Evolutionary conservation across 148 eudicot genomes (phyloP).

Genomic region (Cornus controversa): DNA sequence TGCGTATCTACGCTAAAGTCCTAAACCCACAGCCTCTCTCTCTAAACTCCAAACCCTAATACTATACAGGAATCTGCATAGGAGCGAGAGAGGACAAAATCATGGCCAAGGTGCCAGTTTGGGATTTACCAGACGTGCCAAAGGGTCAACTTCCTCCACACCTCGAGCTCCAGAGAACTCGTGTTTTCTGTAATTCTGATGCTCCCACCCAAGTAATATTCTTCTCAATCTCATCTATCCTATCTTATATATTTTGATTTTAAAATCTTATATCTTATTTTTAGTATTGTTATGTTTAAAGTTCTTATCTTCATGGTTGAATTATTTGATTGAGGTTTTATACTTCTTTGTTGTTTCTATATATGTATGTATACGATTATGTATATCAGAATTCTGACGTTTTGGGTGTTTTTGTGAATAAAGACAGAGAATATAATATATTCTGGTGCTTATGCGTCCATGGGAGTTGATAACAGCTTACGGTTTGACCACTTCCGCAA

Average conservation of each 20-base stretch:
- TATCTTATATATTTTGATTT: too few species aligned
- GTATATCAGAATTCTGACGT: background rate
- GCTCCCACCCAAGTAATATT: slow-evolving; percentile 64
- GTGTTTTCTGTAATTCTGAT: slow-evolving; percentile 63
- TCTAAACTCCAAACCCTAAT: background rate
- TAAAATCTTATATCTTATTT: too few species aligned
- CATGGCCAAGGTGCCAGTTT: slow-evolving; percentile 26
- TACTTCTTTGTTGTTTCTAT: background rate
- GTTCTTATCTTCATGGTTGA: background rate
- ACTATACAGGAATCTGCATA: background rate
- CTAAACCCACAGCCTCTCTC: too few species aligned
- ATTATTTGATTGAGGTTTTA: background rate
- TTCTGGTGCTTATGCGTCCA: slow-evolving; percentile 74
- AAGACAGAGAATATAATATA: slow-evolving; percentile 73
- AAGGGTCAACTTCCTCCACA: slow-evolving; percentile 59
- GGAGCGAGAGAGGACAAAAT: background rate
- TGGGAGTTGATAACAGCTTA: slow-evolving; percentile 76
- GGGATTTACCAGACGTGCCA: slow-evolving; percentile 48
- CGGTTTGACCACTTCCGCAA: slow-evolving; percentile 57
- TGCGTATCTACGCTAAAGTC: too few species aligned
- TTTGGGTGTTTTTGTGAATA: background rate
- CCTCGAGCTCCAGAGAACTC: slow-evolving; percentile 67
- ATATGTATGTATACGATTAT: background rate
- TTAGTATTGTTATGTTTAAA: too few species aligned
- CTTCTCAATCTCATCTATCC: background rate